Percentiles rank a stretch among this genome's conserved stretches.
These are phyloP conservation scores for Albugo candida DNA, from an alignment of 352 stramenopile species.

Conservation along the genomic window DNA sequence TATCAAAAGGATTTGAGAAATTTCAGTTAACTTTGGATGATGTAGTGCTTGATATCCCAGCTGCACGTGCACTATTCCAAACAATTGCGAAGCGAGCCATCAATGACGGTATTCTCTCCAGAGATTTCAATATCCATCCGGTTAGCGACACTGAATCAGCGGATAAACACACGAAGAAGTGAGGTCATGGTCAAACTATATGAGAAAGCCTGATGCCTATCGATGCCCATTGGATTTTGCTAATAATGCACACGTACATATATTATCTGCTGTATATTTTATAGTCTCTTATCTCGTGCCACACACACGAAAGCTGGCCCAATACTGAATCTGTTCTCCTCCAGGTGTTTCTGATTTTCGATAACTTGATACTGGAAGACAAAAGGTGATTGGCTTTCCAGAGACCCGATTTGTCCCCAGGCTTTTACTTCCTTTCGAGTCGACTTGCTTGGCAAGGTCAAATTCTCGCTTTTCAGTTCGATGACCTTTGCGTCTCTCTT, in stretches of 20 bases:
- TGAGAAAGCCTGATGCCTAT: slow-evolving; percentile 1
- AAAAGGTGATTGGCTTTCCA: slow-evolving; percentile 9
- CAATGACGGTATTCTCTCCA: slow-evolving; percentile 22
- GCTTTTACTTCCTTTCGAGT: slow-evolving; percentile 13
- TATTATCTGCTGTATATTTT: too few relatives aligned
- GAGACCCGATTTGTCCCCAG: slow-evolving; percentile 55
- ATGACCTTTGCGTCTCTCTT: neutral
- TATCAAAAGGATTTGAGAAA: slow-evolving; percentile 67
- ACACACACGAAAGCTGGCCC: too few relatives aligned
- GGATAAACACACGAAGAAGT: too few relatives aligned
- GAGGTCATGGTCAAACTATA: neutral
- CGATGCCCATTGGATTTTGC: neutral
- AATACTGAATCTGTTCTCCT: too few relatives aligned
- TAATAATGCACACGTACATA: neutral
- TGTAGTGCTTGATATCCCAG: slow-evolving; percentile 47
- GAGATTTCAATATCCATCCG: slow-evolving; percentile 17
- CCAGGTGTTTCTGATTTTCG: too few relatives aligned
- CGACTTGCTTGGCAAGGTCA: slow-evolving; percentile 18
- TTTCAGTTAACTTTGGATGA: slow-evolving; percentile 30
- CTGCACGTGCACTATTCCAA: slow-evolving; percentile 25
- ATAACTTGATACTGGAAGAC: too few relatives aligned
- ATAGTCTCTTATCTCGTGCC: too few relatives aligned
- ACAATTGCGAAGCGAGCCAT: slow-evolving; percentile 19
- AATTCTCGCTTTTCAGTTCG: slow-evolving; percentile 15
- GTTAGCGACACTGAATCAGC: too few relatives aligned